Evolutionary conservation across 106 monocot species (phyloP).

Genomic region (Allium fistulosum): DNA sequence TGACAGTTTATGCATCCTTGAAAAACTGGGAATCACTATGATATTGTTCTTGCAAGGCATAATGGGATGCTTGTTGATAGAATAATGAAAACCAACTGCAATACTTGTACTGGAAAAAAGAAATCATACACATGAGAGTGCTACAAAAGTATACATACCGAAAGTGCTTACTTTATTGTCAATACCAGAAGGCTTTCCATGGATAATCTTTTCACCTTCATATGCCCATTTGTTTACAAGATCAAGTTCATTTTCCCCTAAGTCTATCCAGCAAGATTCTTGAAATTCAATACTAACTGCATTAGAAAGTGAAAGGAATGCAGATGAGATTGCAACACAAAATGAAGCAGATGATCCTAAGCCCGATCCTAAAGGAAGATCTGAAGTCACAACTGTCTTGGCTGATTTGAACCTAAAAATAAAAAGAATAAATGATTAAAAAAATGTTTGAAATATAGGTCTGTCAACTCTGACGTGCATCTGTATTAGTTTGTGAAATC

Average conservation of each 20-base stretch:
- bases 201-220: conserved; percentile 94
- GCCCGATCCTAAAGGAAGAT: conserved; percentile 81
- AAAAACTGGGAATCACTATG: too few species aligned
- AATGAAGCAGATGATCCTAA: conserved; percentile 95
- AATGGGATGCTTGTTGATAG: too few species aligned
- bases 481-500: too few species aligned
- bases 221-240: conserved; percentile 88
- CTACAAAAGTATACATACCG: conserved; percentile 35
- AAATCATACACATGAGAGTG: neutral
- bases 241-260: conserved; percentile 50
- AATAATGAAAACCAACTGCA: too few species aligned
- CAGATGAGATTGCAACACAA: conserved; percentile 68
- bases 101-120: neutral
- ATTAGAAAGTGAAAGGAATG: conserved; percentile 53
- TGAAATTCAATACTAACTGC: conserved; percentile 8
- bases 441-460: too few species aligned
- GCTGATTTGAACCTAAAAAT: conserved; percentile 51
- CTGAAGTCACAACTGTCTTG: conserved; percentile 47
- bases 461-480: too few species aligned
- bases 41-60: too few species aligned
- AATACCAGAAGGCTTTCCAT: conserved; percentile 93
- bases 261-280: conserved; percentile 26
- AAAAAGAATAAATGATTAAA: neutral
- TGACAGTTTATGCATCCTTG: too few species aligned
- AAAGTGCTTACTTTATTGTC: conserved; percentile 89